phyloP scores from a whole-genome alignment of 108 stramenopile species.

The Epipyxis sp. region DNA sequence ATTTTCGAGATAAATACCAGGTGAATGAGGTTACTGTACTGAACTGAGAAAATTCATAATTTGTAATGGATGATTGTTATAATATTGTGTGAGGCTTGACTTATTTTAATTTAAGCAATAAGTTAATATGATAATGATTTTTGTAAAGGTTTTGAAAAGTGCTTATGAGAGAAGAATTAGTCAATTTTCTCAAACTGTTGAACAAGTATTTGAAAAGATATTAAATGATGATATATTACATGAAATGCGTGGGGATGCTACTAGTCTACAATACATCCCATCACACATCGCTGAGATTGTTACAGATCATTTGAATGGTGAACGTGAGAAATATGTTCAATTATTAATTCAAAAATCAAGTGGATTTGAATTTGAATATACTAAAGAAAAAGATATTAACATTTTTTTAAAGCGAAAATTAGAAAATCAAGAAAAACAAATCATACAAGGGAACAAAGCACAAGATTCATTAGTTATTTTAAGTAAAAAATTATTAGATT shows the following conservation, averaged over 20 bases:
- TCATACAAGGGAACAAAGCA: too few relatives aligned
- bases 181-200: neutral
- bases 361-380: neutral
- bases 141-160: neutral
- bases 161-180: constrained; percentile 6
- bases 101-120: too few relatives aligned
- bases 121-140: too few relatives aligned
- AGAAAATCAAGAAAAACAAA: too few relatives aligned
- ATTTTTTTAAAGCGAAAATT: neutral
- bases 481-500: too few relatives aligned
- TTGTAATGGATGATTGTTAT: too few relatives aligned
- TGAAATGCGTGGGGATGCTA: neutral
- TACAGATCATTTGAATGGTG: neutral
- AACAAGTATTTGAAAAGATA: neutral
- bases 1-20: constrained; percentile 9
- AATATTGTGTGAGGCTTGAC: too few relatives aligned
- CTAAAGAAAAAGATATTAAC: neutral
- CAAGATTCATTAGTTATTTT: too few relatives aligned
- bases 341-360: neutral
- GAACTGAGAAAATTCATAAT: too few relatives aligned
- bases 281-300: constrained; percentile 3
- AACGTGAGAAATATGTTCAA: neutral
- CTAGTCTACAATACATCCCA: neutral
- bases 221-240: neutral
- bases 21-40: too few relatives aligned